Percentiles rank a stretch among this genome's conserved stretches.
These are phyloP conservation scores for Trichosporon asahii DNA, from an alignment of 1,284 basidiomycete species.

Conservation along the genomic window DNA sequence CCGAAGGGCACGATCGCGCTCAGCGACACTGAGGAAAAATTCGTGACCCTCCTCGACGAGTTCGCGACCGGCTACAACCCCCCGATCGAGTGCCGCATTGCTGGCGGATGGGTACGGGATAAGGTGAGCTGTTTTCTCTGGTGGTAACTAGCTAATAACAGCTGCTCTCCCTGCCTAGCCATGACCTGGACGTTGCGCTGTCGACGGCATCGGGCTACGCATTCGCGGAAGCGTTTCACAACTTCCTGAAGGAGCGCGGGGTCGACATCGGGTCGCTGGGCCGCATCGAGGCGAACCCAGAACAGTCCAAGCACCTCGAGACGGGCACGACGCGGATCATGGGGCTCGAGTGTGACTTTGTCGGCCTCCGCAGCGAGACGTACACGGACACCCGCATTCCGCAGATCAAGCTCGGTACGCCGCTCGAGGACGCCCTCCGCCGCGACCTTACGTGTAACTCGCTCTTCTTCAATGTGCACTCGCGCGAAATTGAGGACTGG, in stretches of 20 bases:
- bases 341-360: slow-evolving; percentile 86
- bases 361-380: slow-evolving; percentile 88
- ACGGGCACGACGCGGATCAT: slow-evolving; percentile 86
- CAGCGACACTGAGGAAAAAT: slow-evolving; percentile 35
- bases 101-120: slow-evolving; percentile 95
- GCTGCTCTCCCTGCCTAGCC: slow-evolving; percentile 77
- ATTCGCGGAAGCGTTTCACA: slow-evolving; percentile 78
- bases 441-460: slow-evolving; percentile 96
- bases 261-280: slow-evolving; percentile 62
- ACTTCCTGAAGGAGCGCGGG: slow-evolving; percentile 60
- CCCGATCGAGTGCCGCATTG: slow-evolving; percentile 71
- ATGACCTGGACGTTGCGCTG: slow-evolving; percentile 93
- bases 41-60: slow-evolving; percentile 43
- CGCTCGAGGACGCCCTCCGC: slow-evolving; percentile 82
- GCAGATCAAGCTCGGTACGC: slow-evolving; percentile 80
- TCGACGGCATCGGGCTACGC: slow-evolving; percentile 82
- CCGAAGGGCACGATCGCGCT: slow-evolving; percentile 16
- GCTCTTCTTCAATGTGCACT: slow-evolving; percentile 94
- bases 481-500: slow-evolving; percentile 80
- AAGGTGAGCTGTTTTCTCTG: slow-evolving; percentile 61
- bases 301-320: slow-evolving; percentile 97
- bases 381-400: slow-evolving; percentile 91
- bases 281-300: slow-evolving; percentile 89
- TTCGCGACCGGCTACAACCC: slow-evolving; percentile 36
- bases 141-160: slow-evolving; percentile 46